Evolutionary conservation across 805 yeast species (phyloP), one percentile per base, ranked within the genome.

Genomic region (Starmera dryadoides): DNA sequence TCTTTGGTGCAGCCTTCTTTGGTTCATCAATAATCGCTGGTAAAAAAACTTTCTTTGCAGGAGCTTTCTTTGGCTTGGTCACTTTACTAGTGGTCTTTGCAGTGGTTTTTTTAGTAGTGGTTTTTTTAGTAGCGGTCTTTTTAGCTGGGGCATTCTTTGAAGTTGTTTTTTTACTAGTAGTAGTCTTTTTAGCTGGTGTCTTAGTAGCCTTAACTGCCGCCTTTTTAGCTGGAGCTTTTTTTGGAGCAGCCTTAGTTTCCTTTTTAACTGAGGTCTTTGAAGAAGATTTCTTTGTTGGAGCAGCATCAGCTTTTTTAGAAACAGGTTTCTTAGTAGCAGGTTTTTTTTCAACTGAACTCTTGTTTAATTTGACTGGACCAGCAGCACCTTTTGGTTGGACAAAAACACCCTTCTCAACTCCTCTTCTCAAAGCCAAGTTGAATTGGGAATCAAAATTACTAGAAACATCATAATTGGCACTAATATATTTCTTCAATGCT

Each of bases 351-450:
- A 53, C 53, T 43, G 23, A 9, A 6, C 9, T 21, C 59, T 56
- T 52, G 59, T 57, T 53, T 55, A 82, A 60, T 63, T 86, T 85
- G 47, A 86, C 76, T 35, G 95, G 86, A 36, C 95, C 95, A 11
- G 94, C 79, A 16, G 95, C 81, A 35, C 95, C 95, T 66, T 86
- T 86, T 58, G 95, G 95, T 65, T 85, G 95, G 34, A 72, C 59
- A 48, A 86, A 84, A 38, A 75, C 82, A 35, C 84, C 91, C n/a
- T 77, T 59, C 44, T 73, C 77, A 43, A 87, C 91, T 48, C 94
- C 95, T 59, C 77, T 81, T 68, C 81, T 80, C 54, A 86, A 68
- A 20, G 95, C 93, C 36, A 71, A 49, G 48, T 86, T 86, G 71
- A 87, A 83, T 54, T 78, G 75, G 36, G 79, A 63, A 59, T 86